Conservation (phyloP, 352 stramenopile genomes). For the Globisporangium polare region DNA sequence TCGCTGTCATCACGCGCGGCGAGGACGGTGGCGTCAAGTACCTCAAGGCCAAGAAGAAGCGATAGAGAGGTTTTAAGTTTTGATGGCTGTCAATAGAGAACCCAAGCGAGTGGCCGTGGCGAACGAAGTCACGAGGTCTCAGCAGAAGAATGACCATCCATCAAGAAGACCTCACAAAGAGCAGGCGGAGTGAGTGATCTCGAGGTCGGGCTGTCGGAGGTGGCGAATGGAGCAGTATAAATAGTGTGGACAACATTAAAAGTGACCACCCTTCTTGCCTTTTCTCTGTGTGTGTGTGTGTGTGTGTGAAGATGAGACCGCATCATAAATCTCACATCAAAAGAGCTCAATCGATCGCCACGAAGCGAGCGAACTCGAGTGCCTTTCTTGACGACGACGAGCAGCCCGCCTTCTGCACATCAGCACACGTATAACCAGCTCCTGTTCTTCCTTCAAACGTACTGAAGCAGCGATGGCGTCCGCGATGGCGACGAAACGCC, state of each 20-base stretch:
- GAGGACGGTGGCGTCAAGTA: constrained; percentile 46
- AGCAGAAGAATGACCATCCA: too few species aligned
- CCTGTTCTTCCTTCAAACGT: background rate
- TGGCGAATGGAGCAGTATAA: too few species aligned
- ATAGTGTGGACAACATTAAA: background rate
- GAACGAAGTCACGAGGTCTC: background rate
- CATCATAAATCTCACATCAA: background rate
- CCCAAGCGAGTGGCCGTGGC: background rate
- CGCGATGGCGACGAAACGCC: constrained; percentile 83
- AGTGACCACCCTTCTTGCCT: background rate
- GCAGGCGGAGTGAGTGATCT: too few species aligned
- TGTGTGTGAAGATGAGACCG: background rate
- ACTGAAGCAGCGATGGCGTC: constrained; percentile 49
- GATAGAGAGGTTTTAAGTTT: background rate
- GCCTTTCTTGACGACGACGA: background rate
- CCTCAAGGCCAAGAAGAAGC: constrained; percentile 18
- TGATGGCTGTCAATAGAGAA: too few species aligned
- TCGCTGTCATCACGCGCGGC: constrained; percentile 60
- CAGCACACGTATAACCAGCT: background rate
- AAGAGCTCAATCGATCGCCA: background rate
- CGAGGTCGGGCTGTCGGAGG: too few species aligned
- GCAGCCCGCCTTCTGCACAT: background rate
- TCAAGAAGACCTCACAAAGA: too few species aligned
- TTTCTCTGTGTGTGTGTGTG: too few species aligned
- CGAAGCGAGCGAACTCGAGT: background rate